These are phyloP conservation scores for Ogataea nitratoaversa DNA, from an alignment of 805 yeast species.

Conservation along the genomic window DNA sequence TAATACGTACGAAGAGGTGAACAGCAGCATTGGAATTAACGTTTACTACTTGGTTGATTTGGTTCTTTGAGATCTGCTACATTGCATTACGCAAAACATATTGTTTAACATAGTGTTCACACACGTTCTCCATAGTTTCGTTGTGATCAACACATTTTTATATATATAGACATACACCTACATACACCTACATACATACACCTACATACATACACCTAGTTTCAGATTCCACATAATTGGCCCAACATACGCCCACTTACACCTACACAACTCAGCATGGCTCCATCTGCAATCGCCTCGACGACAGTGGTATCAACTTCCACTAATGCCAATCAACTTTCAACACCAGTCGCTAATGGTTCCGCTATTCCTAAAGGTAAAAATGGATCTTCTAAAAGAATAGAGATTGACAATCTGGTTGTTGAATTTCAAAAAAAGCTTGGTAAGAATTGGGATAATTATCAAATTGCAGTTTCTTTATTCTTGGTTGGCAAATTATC, in stretches of 20 bases:
- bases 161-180: too few relatives aligned
- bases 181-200: too few relatives aligned
- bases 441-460: slow-evolving; percentile 82
- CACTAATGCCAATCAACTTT: not conserved
- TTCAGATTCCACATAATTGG: too few relatives aligned
- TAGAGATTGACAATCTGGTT: slow-evolving; percentile 65
- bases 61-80: too few relatives aligned
- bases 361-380: slow-evolving; percentile 9
- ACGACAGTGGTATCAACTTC: not conserved
- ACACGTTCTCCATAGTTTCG: too few relatives aligned
- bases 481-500: slow-evolving; percentile 79
- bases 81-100: too few relatives aligned
- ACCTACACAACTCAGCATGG: not conserved
- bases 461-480: slow-evolving; percentile 71
- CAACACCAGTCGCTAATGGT: slow-evolving; percentile 7
- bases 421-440: slow-evolving; percentile 66
- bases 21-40: too few relatives aligned
- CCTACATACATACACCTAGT: too few relatives aligned
- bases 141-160: too few relatives aligned
- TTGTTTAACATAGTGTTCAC: too few relatives aligned
- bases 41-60: too few relatives aligned
- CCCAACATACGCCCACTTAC: not conserved
- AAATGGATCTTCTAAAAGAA: slow-evolving; percentile 31
- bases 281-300: slow-evolving; percentile 5
- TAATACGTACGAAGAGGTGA: too few relatives aligned